phyloP scores from a whole-genome alignment of 192 early-diverging fungal species.

The Backusella macrospora region DNA sequence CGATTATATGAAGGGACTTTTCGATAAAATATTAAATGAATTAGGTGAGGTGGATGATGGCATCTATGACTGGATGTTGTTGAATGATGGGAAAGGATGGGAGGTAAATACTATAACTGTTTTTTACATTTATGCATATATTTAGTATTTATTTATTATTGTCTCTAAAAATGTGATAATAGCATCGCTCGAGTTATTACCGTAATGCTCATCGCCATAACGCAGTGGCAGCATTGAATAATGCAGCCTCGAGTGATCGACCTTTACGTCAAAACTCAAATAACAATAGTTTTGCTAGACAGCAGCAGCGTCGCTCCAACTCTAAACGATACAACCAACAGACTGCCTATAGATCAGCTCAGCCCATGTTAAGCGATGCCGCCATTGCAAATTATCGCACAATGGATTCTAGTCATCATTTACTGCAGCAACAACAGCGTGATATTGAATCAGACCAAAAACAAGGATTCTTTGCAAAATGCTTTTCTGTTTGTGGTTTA shows the following conservation, averaged over 20 bases:
- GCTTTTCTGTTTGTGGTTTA: constrained; percentile 20
- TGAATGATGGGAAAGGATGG: constrained; percentile 61
- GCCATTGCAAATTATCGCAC: constrained; percentile 16
- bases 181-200: constrained; percentile 17
- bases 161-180: constrained; percentile 2
- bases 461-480: constrained; percentile 9
- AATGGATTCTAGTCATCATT: constrained; percentile 19
- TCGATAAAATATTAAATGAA: constrained; percentile 75
- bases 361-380: constrained; percentile 16
- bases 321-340: constrained; percentile 2
- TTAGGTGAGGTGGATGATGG: constrained; percentile 83
- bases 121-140: not conserved
- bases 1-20: constrained; percentile 83
- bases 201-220: constrained; percentile 6
- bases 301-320: constrained; percentile 9
- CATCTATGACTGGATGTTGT: constrained; percentile 93
- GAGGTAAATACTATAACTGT: constrained; percentile 24
- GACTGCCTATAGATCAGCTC: constrained; percentile 16
- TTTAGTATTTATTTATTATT: not conserved
- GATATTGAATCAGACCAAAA: constrained; percentile 13
- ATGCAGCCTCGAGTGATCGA: constrained; percentile 16
- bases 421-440: constrained; percentile 9
- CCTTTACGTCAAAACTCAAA: not conserved
- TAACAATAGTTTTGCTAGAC: not conserved
- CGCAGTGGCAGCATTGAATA: constrained; percentile 18